Conservation (phyloP, 139 green algal genomes). For the Eudorina sp. region DNA sequence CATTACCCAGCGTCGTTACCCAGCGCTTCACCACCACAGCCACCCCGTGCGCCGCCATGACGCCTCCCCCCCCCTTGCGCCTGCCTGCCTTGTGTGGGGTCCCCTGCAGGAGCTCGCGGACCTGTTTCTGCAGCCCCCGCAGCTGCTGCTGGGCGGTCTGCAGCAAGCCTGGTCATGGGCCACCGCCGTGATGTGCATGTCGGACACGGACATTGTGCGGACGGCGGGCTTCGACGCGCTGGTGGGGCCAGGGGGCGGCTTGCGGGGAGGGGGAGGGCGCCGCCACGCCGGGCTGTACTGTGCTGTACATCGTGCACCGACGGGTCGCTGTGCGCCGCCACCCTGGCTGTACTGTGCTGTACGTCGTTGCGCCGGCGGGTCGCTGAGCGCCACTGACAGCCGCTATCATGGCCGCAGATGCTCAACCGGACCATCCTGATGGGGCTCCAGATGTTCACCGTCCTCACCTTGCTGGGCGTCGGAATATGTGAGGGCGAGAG, state of each 20-base stretch:
- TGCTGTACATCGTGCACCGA: too few relatives aligned
- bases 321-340: too few relatives aligned
- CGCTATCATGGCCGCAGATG: slow-evolving; percentile 26
- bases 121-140: slow-evolving; percentile 34
- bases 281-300: too few relatives aligned
- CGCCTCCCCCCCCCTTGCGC: too few relatives aligned
- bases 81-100: neutral
- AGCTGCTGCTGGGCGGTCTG: slow-evolving; percentile 21
- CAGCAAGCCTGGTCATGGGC: slow-evolving; percentile 16
- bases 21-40: too few relatives aligned
- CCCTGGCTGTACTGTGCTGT: too few relatives aligned
- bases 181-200: slow-evolving; percentile 13
- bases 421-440: slow-evolving; percentile 39
- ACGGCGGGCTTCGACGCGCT: slow-evolving; percentile 34
- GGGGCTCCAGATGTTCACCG: slow-evolving; percentile 38
- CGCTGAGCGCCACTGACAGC: too few relatives aligned
- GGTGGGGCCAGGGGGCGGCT: too few relatives aligned
- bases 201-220: slow-evolving; percentile 25
- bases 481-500: slow-evolving; percentile 24
- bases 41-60: too few relatives aligned
- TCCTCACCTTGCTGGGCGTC: slow-evolving; percentile 7
- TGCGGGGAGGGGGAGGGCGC: too few relatives aligned
- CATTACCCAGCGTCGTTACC: too few relatives aligned
- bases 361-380: too few relatives aligned
- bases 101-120: slow-evolving; percentile 32